These are phyloP conservation scores for Erodium maritimum DNA, from an alignment of 345 rosid species.

Conservation along the genomic window DNA sequence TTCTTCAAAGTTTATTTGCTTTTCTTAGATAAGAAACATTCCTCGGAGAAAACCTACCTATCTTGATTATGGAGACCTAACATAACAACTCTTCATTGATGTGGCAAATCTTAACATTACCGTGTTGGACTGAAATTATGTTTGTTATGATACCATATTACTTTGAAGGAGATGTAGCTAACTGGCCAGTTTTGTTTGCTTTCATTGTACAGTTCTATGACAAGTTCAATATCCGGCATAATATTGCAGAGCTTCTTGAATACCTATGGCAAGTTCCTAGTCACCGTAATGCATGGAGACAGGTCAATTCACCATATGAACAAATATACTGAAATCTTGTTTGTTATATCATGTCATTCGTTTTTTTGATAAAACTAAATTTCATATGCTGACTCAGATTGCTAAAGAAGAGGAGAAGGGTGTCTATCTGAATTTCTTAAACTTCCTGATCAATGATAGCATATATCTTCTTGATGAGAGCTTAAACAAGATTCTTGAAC, in stretches of 20 bases:
- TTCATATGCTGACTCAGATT: slow-evolving; percentile 42
- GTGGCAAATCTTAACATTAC: neutral
- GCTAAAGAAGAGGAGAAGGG: slow-evolving; percentile 99
- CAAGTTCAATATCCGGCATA: slow-evolving; percentile 95
- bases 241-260: slow-evolving; percentile 95
- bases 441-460: slow-evolving; percentile 95
- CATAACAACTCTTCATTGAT: neutral
- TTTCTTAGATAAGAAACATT: too few species aligned
- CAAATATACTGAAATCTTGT: slow-evolving; percentile 1
- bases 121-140: neutral
- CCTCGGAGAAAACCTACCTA: too few species aligned
- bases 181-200: too few species aligned
- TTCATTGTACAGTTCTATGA: slow-evolving; percentile 71
- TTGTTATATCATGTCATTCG: slow-evolving; percentile 3
- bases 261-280: slow-evolving; percentile 98
- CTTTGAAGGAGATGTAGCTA: neutral
- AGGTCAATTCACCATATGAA: slow-evolving; percentile 33
- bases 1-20: too few species aligned
- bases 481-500: slow-evolving; percentile 92
- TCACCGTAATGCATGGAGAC: slow-evolving; percentile 95
- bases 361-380: slow-evolving; percentile 1
- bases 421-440: slow-evolving; percentile 90
- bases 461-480: slow-evolving; percentile 97
- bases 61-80: neutral
- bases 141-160: too few species aligned